Conservation (phyloP, 495 filamentous ascomycete species). For the Aspergillus leporis region DNA sequence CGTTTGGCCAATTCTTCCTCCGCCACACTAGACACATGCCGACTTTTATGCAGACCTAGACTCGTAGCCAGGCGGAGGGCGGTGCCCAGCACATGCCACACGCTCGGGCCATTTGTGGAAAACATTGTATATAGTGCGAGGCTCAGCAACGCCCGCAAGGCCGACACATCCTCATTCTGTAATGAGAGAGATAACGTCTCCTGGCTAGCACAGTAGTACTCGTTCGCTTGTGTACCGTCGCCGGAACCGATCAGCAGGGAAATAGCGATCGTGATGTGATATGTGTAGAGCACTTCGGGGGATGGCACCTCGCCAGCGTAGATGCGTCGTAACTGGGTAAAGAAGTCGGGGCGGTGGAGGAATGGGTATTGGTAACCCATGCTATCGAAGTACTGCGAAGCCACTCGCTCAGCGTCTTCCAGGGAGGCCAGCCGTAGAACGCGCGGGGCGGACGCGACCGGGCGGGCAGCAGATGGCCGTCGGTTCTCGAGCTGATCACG, state of each 20-base stretch:
- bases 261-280: conserved; percentile 46
- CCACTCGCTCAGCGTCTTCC: conserved; percentile 41
- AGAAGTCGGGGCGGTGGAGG: conserved; percentile 39
- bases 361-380: conserved; percentile 50
- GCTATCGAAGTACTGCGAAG: conserved; percentile 44
- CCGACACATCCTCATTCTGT: conserved; percentile 45
- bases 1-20: conserved; percentile 52
- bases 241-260: conserved; percentile 40
- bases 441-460: conserved; percentile 33
- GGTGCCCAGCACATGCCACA: conserved; percentile 54
- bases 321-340: conserved; percentile 38
- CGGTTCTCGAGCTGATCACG: conserved; percentile 47
- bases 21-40: conserved; percentile 33
- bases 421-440: conserved; percentile 40
- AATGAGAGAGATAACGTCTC: conserved; percentile 39
- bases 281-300: conserved; percentile 40
- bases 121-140: conserved; percentile 53
- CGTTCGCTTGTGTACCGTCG: conserved; percentile 34
- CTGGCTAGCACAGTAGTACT: conserved; percentile 45
- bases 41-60: conserved; percentile 49
- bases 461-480: conserved; percentile 40
- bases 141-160: conserved; percentile 49
- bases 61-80: conserved; percentile 50
- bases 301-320: conserved; percentile 38
- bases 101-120: conserved; percentile 49